Evolutionary conservation across 2,329 filamentous ascomycete species (phyloP).

Genomic region (Colletotrichum limetticola): DNA sequence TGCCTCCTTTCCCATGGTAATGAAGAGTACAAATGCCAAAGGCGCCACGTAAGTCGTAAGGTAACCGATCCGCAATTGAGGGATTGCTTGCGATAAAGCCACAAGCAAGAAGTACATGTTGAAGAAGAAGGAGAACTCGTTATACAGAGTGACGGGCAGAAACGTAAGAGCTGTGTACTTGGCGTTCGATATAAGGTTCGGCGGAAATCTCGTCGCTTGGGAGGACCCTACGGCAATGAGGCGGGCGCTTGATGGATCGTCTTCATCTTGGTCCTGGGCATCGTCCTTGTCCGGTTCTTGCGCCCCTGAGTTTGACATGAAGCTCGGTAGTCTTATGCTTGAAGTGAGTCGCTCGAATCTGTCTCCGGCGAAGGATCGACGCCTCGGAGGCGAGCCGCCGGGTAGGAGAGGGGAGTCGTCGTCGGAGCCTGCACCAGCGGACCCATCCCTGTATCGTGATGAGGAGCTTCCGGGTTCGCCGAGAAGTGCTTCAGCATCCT

Average conservation of each 20-base stretch:
- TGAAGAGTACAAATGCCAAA: conserved; percentile 87
- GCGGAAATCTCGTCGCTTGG: conserved; percentile 82
- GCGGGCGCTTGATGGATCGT: conserved; percentile 77
- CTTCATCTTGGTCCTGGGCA: conserved; percentile 61
- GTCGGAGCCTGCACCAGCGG: conserved; percentile 51
- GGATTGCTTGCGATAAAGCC: conserved; percentile 92
- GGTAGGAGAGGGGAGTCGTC: conserved; percentile 81
- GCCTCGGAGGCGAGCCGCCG: conserved; percentile 46
- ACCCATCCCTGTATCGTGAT: conserved; percentile 69
- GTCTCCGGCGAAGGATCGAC: conserved; percentile 52
- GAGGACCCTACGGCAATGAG: conserved; percentile 79
- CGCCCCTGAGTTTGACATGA: conserved; percentile 62
- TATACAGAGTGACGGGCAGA: conserved; percentile 92
- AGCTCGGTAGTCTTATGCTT: conserved; percentile 72
- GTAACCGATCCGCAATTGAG: conserved; percentile 90
- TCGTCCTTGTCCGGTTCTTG: conserved; percentile 50
- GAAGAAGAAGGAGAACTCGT: conserved; percentile 99
- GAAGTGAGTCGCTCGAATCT: conserved; percentile 58
- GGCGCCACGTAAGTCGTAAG: conserved; percentile 94
- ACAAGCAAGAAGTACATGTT: conserved; percentile 99
- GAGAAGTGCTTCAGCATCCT: conserved; percentile 75
- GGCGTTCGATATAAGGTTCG: conserved; percentile 93
- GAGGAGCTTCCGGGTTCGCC: conserved; percentile 68
- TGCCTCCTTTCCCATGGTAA: conserved; percentile 96
- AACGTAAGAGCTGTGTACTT: conserved; percentile 98